Base-by-base conservation (phyloP, 371 early-diverging fungal genomes). In the Apophysomyces ossiformis region DNA sequence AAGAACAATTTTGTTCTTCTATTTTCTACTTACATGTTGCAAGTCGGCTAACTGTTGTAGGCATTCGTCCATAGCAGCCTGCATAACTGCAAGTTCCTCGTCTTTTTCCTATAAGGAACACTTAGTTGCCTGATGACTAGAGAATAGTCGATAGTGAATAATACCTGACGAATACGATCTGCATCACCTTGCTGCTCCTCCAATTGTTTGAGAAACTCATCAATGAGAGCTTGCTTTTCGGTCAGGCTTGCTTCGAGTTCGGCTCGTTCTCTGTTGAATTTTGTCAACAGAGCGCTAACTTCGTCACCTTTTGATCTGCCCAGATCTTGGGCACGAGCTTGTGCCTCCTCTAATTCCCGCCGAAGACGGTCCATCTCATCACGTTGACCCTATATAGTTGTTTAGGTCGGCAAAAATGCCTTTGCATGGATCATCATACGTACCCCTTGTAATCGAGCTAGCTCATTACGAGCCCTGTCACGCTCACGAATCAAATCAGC, bases 1-100 rank as follows among this genome's bases (percentile, higher is more conserved):
- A 26, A 26, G 32, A 26, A 26, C 32, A 26, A 26, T 26, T 26
- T 26, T 1, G 32, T 26, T 26, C 32, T 26, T 26, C 32, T 26
- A 26, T 41, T 8, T 1, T 41, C 41, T 41, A 41, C 13, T 64
- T 76, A 85, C 88, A 77, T 91, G 84, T 75, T 93, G 92, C 65
- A 93, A 68, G 61, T 91, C 86, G 15, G 92, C 88, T 68, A 98
- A 79, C 64, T 95, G 94, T 37, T 90, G 67, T 62, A 98, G 81
- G 59, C 95, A 93, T 81, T 98, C 96, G 77, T 97, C 98, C 87
- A 98, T 87, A 38, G 94, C 95, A n/a, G 93, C 91, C 78, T 96
- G 95, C 36, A 96, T 81, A 1, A 96, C 92, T 5, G 90, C 87
- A 60, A 93, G 85, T 65, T 98, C 98, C 64, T 96, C 96, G 66